Evolutionary conservation across 805 yeast genomes (phyloP).

Genomic region (Lipomyces starkeyi): DNA sequence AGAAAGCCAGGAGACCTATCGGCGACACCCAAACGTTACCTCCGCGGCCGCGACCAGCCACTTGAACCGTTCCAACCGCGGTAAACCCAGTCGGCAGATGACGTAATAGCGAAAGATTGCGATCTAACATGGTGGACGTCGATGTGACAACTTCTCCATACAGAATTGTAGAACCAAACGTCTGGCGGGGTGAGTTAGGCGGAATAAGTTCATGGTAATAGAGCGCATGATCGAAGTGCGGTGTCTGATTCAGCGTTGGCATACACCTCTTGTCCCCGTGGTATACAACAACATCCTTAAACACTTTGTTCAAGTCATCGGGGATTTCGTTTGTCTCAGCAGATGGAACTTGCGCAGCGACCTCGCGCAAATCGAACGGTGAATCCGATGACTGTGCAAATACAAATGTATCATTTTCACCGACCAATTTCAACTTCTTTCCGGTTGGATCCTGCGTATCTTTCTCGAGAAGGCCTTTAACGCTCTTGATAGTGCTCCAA

Average conservation of each 20-base stretch:
- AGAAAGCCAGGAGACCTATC: conserved; percentile 83
- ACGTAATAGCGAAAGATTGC: conserved; percentile 64
- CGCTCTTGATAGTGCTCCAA: conserved; percentile 44
- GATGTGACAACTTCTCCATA: conserved; percentile 93
- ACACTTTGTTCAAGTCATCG: conserved; percentile 61
- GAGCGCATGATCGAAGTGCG: conserved; percentile 68
- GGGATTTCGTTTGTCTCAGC: conserved; percentile 42
- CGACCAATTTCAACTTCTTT: conserved; percentile 49
- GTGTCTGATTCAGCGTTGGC: conserved; percentile 53
- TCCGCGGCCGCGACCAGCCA: conserved; percentile 92
- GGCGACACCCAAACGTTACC: conserved; percentile 97
- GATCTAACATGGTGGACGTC: conserved; percentile 78
- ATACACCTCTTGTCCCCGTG: conserved; percentile 53
- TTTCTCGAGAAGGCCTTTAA: conserved; percentile 46
- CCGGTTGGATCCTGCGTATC: conserved; percentile 43
- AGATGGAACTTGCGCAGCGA: conserved; percentile 20
- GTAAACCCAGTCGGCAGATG: conserved; percentile 71
- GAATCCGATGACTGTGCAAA: conserved; percentile 33
- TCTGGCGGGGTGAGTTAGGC: conserved; percentile 15
- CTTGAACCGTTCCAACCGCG: conserved; percentile 79
- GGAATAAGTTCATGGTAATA: conserved; percentile 53
- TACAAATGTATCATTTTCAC: conserved; percentile 63
- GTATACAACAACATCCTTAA: conserved; percentile 62
- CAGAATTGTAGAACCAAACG: conserved; percentile 63
- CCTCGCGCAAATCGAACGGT: conserved; percentile 16